Evolutionary conservation across 2,329 filamentous ascomycete species (phyloP), one percentile per base, ranked within the genome.

Genomic region (Trichoderma sp.): DNA sequence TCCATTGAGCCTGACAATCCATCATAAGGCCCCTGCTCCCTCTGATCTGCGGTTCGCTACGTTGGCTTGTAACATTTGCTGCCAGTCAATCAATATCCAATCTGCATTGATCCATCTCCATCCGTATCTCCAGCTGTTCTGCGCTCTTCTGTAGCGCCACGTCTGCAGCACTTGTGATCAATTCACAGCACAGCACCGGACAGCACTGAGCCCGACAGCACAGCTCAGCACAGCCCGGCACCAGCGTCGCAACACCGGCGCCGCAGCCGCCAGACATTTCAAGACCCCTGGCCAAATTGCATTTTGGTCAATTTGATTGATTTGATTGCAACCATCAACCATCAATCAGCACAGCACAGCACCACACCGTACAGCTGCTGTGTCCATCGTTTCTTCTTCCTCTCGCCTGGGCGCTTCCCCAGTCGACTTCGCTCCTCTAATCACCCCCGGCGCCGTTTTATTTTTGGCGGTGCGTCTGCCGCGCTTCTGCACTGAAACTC

Each of bases 401-500:
- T 13, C 63, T 20, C 64, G 64, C 55, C 32, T 58, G 28, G 17
- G 26, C 62, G 43, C 63, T 34, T 55, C 47, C 55, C 55, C 30
- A 20, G 55, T 32, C 43, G 34, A 39, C 36, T 39, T 39, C 36
- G 55, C 28, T 59, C 28, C 55, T 59, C 28, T 32, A n/a, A 59
- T 47, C 64, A 36, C 47, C 64, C 64, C 64, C 34, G 32, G 32
- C n/a, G 55, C 43, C n/a, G n/a, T 50, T 64, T 67, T 67, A 57
- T 67, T 67, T 67, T 67, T 57, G 64, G 64, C 36, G 36, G 30
- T 39, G 30, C 63, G 28, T 66, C 63, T 66, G 63, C 30, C 66
- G 65, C 65, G 53, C 66, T 68, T 34, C 64, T 67, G 64, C 53
- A 32, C 66, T 69, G 57, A 69, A 69, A 64, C 68, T 43, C 59